These are phyloP conservation scores for Ilex aquifolium DNA, from an alignment of 257 asterid genomes.

Conservation along the genomic window DNA sequence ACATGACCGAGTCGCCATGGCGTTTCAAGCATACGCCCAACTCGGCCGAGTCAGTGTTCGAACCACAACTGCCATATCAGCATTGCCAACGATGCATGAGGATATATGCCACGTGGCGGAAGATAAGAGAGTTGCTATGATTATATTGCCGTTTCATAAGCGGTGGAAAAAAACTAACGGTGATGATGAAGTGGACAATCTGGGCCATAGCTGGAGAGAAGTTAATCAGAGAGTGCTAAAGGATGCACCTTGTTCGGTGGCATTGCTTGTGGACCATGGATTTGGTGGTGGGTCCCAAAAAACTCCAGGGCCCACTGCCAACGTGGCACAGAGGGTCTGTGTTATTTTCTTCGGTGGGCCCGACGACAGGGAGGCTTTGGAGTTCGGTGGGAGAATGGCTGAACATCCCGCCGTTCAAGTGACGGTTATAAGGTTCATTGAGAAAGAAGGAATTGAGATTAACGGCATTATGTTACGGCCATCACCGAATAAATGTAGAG, in stretches of 20 bases:
- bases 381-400: conserved; percentile 45
- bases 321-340: conserved; percentile 26
- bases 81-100: conserved; percentile 38
- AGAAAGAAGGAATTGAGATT: neutral
- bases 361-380: conserved; percentile 43
- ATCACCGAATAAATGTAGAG: conserved; percentile 4
- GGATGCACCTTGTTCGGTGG: conserved; percentile 35
- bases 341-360: conserved; percentile 49
- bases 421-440: conserved; percentile 28
- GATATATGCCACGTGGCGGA: conserved; percentile 41
- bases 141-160: conserved; percentile 36
- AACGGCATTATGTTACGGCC: conserved; percentile 1
- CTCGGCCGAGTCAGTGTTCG: conserved; percentile 23
- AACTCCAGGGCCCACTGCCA: conserved; percentile 3
- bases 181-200: conserved; percentile 20
- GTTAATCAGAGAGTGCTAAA: conserved; percentile 29
- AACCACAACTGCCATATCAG: conserved; percentile 25
- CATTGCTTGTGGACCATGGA: conserved; percentile 40
- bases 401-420: conserved; percentile 41
- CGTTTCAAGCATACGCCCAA: conserved; percentile 24
- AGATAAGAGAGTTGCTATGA: conserved; percentile 25
- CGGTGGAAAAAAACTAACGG: conserved; percentile 22
- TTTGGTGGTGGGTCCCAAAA: conserved; percentile 11
- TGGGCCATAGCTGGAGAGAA: conserved; percentile 30
- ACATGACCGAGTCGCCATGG: conserved; percentile 25